A percentile compares a stretch with the other conserved stretches of the same genome.
Conservation (phyloP, 2,329 filamentous ascomycete species). For the Colletotrichum filicis region DNA sequence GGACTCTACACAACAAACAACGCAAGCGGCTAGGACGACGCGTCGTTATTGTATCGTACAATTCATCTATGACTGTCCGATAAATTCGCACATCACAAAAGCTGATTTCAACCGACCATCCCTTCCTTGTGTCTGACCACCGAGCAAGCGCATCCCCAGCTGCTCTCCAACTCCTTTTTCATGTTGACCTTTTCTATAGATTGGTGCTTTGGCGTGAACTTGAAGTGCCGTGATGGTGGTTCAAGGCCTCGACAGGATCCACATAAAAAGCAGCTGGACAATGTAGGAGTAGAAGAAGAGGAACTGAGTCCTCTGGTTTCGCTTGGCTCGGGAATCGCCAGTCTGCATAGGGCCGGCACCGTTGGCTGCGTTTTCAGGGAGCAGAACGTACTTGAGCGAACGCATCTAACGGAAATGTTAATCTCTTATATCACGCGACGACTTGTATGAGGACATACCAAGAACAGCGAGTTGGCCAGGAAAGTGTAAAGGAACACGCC, state of each 20-base stretch:
- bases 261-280: conserved; percentile 96
- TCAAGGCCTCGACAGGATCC: conserved; percentile 67
- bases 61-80: not conserved
- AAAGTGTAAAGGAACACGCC: conserved; percentile 91
- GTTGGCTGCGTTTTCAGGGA: conserved; percentile 82
- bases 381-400: conserved; percentile 93
- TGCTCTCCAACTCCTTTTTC: conserved; percentile 1
- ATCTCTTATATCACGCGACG: not conserved
- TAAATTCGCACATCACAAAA: not conserved
- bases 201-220: not conserved
- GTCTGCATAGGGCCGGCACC: conserved; percentile 71
- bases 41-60: conserved; percentile 29
- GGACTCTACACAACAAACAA: not conserved
- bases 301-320: conserved; percentile 89
- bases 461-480: conserved; percentile 91
- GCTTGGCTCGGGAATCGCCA: conserved; percentile 81
- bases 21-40: not conserved
- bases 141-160: not conserved
- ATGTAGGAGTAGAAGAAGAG: conserved; percentile 95
- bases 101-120: not conserved
- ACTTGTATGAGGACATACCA: conserved; percentile 68
- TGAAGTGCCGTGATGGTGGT: no score
- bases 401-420: conserved; percentile 72
- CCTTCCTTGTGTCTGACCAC: conserved; percentile 6
- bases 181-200: not conserved